Percentiles rank a stretch among this genome's conserved stretches.
phyloP scores from a whole-genome alignment of 768 basidiomycete species.

The Gelatoporia subvermispora region DNA sequence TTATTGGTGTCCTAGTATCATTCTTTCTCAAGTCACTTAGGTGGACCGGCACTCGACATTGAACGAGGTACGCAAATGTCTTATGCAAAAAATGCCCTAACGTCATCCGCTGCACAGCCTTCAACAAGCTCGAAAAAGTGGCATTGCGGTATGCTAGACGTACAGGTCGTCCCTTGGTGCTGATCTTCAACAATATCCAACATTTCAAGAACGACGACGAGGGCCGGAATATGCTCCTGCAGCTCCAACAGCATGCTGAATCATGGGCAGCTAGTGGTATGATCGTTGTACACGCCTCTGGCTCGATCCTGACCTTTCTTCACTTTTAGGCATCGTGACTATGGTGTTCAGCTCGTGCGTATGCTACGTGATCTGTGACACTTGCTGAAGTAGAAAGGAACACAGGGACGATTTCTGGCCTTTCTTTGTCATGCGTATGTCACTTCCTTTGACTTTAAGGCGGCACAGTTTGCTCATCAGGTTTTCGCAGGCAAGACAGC shows the following conservation, averaged over 20 bases:
- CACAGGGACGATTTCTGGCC: slow-evolving; percentile 83
- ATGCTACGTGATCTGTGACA: slow-evolving; percentile 1
- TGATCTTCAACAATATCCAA: slow-evolving; percentile 79
- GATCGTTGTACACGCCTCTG: slow-evolving; percentile 9
- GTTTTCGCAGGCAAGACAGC: slow-evolving; percentile 53
- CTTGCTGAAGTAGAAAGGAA: slow-evolving; percentile 12
- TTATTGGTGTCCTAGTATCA: background rate
- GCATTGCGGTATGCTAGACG: slow-evolving; percentile 58
- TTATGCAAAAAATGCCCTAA: background rate
- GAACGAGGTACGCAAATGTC: slow-evolving; percentile 56
- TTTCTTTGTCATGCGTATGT: slow-evolving; percentile 60
- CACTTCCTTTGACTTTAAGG: slow-evolving; percentile 2
- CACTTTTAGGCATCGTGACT: slow-evolving; percentile 58
- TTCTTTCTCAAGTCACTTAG: too few relatives aligned
- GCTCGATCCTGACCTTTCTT: background rate
- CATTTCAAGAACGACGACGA: slow-evolving; percentile 73
- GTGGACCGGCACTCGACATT: slow-evolving; percentile 75
- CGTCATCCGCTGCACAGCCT: slow-evolving; percentile 32
- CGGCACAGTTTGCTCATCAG: slow-evolving; percentile 6
- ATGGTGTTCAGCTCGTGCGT: slow-evolving; percentile 74
- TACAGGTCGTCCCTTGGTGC: slow-evolving; percentile 64
- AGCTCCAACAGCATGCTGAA: slow-evolving; percentile 83
- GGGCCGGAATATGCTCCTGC: slow-evolving; percentile 74
- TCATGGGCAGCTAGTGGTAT: slow-evolving; percentile 77
- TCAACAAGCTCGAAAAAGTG: slow-evolving; percentile 85